These are phyloP conservation scores for Zymoseptoria pseudotritici DNA, from an alignment of 2,329 filamentous ascomycete genomes.

Conservation along the genomic window DNA sequence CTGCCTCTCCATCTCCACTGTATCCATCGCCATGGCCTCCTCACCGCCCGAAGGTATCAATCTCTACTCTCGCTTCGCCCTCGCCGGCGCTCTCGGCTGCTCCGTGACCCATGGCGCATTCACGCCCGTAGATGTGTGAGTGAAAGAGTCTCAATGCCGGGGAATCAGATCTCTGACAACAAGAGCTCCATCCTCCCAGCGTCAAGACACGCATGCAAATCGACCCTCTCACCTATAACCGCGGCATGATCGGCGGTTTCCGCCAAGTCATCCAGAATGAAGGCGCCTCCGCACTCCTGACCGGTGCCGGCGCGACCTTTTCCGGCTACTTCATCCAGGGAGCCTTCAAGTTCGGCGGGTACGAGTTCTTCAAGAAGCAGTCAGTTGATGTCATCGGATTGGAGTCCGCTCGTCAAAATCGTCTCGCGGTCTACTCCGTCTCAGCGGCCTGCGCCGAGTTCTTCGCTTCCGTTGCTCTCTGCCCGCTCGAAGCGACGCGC, in stretches of 20 bases:
- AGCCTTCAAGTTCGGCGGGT: slow-evolving; percentile 83
- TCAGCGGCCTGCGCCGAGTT: slow-evolving; percentile 52
- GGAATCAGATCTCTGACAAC: not conserved
- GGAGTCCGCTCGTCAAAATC: slow-evolving; percentile 65
- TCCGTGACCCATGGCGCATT: slow-evolving; percentile 90
- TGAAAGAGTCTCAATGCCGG: slow-evolving; percentile 27
- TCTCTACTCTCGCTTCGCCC: slow-evolving; percentile 89
- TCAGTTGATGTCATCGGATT: slow-evolving; percentile 68
- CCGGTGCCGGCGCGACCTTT: slow-evolving; percentile 72
- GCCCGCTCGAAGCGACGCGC: slow-evolving; percentile 84
- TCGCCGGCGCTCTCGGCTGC: slow-evolving; percentile 92
- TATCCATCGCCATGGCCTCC: not conserved
- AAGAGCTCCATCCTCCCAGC: slow-evolving; percentile 40
- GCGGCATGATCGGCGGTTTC: slow-evolving; percentile 75
- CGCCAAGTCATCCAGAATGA: slow-evolving; percentile 72
- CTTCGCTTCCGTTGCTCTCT: slow-evolving; percentile 61
- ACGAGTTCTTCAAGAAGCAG: slow-evolving; percentile 91
- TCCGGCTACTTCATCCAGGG: slow-evolving; percentile 88
- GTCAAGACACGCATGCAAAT: slow-evolving; percentile 92
- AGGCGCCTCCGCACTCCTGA: slow-evolving; percentile 73
- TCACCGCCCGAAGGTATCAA: slow-evolving; percentile 39
- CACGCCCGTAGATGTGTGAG: slow-evolving; percentile 97
- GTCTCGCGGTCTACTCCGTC: slow-evolving; percentile 67
- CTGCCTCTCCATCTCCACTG: not conserved
- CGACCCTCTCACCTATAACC: slow-evolving; percentile 78